Evolutionary conservation across 805 yeast genomes (phyloP).

Genomic region (Zygosaccharomyces gambellarensis): DNA sequence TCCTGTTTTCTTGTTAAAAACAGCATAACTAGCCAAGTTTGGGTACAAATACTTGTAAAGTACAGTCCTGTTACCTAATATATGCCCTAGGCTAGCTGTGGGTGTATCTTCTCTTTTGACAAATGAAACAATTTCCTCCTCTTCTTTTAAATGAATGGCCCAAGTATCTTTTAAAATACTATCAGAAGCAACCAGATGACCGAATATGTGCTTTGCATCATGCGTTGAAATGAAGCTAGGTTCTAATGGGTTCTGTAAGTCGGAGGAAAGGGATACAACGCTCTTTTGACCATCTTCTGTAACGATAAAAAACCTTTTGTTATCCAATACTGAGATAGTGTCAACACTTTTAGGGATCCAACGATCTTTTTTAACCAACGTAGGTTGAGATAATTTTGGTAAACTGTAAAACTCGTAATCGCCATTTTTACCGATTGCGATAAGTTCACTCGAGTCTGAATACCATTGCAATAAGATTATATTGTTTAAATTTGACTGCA

Average conservation of each 20-base stretch:
- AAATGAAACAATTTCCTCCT: constrained; percentile 40
- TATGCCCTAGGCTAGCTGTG: constrained; percentile 60
- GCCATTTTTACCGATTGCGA: constrained; percentile 33
- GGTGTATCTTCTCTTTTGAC: constrained; percentile 38
- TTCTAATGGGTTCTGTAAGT: constrained; percentile 5
- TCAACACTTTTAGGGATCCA: neutral
- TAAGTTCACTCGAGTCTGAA: constrained; percentile 16
- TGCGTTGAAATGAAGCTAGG: constrained; percentile 23
- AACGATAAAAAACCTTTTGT: constrained; percentile 16
- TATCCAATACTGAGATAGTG: constrained; percentile 3
- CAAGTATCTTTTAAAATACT: constrained; percentile 35
- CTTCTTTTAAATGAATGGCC: constrained; percentile 30
- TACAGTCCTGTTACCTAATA: constrained; percentile 65
- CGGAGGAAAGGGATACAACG: constrained; percentile 10
- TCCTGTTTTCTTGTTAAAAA: constrained; percentile 32
- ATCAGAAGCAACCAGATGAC: constrained; percentile 24
- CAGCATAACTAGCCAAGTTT: constrained; percentile 51
- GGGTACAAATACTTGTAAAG: constrained; percentile 82
- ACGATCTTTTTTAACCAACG: neutral
- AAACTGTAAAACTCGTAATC: constrained; percentile 17
- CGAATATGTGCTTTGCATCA: constrained; percentile 19
- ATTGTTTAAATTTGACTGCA: constrained; percentile 22
- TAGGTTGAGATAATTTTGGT: constrained; percentile 4
- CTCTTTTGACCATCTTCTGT: constrained; percentile 13
- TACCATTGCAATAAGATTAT: constrained; percentile 24